These are phyloP conservation scores for Sugiyamaella xylanicola DNA, from an alignment of 1,139 yeast species.

Conservation along the genomic window DNA sequence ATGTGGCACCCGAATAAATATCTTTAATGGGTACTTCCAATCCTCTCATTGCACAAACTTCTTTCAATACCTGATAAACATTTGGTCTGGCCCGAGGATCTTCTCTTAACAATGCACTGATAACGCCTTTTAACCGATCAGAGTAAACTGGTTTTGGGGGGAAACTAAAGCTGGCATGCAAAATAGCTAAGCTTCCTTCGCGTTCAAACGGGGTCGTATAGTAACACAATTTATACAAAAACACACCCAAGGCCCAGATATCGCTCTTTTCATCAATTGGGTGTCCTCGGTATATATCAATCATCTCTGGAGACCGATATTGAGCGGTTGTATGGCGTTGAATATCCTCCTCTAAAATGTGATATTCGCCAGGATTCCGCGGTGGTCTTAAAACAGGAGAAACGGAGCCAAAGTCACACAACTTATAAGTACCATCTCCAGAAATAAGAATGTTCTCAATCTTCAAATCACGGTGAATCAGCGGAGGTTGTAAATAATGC, in stretches of 20 bases:
- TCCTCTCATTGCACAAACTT: conserved; percentile 60
- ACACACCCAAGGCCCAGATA: conserved; percentile 95
- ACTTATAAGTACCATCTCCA: conserved; percentile 67
- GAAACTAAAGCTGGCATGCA: conserved; percentile 61
- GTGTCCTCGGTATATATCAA: conserved; percentile 77
- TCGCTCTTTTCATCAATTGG: conserved; percentile 95
- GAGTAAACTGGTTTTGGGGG: conserved; percentile 51
- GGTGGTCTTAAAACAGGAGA: conserved; percentile 70
- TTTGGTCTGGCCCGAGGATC: conserved; percentile 85
- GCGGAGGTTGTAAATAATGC: conserved; percentile 79
- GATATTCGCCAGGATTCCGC: conserved; percentile 62
- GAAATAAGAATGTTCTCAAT: conserved; percentile 92
- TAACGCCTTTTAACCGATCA: conserved; percentile 49
- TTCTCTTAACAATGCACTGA: conserved; percentile 76
- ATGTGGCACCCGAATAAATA: conserved; percentile 26
- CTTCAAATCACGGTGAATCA: conserved; percentile 91
- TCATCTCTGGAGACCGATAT: conserved; percentile 95
- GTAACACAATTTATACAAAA: conserved; percentile 86
- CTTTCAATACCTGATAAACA: conserved; percentile 76
- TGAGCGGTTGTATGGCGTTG: conserved; percentile 97
- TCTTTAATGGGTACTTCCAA: conserved; percentile 54
- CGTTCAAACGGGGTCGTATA: conserved; percentile 92
- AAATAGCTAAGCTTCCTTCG: conserved; percentile 67
- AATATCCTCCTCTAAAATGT: conserved; percentile 74
- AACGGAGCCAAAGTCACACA: conserved; percentile 95